Evolutionary conservation across 208 protist genomes (phyloP).

Genomic region (Trypanosoma avium): DNA sequence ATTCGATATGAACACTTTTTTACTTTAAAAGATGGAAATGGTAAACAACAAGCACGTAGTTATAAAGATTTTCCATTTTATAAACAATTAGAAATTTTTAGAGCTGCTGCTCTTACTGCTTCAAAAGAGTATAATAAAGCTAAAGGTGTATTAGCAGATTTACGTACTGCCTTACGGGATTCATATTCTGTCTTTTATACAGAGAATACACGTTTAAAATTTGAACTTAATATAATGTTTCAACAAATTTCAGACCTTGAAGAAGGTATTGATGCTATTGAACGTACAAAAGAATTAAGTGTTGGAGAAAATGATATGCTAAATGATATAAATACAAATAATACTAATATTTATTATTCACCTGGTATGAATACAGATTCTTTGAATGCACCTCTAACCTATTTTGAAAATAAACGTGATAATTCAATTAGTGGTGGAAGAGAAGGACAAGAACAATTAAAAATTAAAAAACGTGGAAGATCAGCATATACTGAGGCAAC

Average conservation of each 20-base stretch:
- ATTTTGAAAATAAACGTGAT: not conserved
- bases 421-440: not conserved
- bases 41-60: not conserved
- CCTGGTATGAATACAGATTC: no score
- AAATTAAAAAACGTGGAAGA: constrained; percentile 24
- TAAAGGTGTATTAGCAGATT: constrained; percentile 38
- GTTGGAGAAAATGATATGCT: constrained; percentile 1
- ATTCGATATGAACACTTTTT: constrained; percentile 18
- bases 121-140: constrained; percentile 62
- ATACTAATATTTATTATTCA: not conserved
- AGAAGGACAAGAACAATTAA: constrained; percentile 12
- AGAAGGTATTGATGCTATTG: constrained; percentile 77
- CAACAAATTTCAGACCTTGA: constrained; percentile 83
- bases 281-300: constrained; percentile 31
- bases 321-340: not conserved
- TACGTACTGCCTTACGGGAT: constrained; percentile 57
- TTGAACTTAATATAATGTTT: constrained; percentile 78
- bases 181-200: constrained; percentile 77
- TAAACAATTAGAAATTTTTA: constrained; percentile 56
- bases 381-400: no score
- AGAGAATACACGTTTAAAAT: constrained; percentile 62
- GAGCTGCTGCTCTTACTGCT: constrained; percentile 56
- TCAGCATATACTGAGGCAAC: constrained; percentile 45
- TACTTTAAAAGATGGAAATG: not conserved
- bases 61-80: constrained; percentile 31